Percentiles rank a stretch among this genome's conserved stretches.
phyloP scores from a whole-genome alignment of 371 early-diverging fungal species.

The Massospora cicadina region DNA sequence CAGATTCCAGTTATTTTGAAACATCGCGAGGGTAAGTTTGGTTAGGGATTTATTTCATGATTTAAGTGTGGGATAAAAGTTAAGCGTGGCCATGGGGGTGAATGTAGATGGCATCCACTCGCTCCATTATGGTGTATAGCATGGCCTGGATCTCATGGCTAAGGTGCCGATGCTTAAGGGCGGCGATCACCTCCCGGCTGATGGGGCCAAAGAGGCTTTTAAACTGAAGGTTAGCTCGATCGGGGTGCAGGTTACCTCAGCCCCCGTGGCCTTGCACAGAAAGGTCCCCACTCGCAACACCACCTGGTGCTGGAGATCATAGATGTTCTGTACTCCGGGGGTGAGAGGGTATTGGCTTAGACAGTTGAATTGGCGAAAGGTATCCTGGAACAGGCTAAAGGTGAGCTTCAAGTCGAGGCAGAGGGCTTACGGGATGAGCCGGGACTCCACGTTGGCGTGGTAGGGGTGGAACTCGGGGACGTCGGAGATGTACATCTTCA shows the following conservation, averaged over 20 bases:
- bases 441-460: not conserved
- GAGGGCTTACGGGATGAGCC: slow-evolving; percentile 9
- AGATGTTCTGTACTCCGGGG: not conserved
- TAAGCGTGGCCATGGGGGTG: not conserved
- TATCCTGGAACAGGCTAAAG: slow-evolving; percentile 4
- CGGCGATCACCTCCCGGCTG: slow-evolving; percentile 3
- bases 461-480: not conserved
- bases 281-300: slow-evolving; percentile 9
- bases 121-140: slow-evolving; percentile 3
- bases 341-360: not conserved
- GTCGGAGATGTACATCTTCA: slow-evolving; percentile 9
- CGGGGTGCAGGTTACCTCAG: not conserved
- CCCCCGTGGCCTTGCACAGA: slow-evolving; percentile 4
- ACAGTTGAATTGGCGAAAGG: slow-evolving; percentile 4
- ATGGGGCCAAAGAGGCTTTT: slow-evolving; percentile 3
- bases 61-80: too few relatives aligned
- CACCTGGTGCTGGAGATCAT: slow-evolving; percentile 9
- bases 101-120: slow-evolving; percentile 4
- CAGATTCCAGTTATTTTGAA: too few relatives aligned
- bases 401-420: not conserved
- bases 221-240: slow-evolving; percentile 7
- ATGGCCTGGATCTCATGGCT: slow-evolving; percentile 2
- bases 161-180: slow-evolving; percentile 9
- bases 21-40: too few relatives aligned
- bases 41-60: too few relatives aligned